Evolutionary conservation across 2,329 filamentous ascomycete species (phyloP), one percentile per base, ranked within the genome.

Genomic region (Fusarium pseudocircinatum): DNA sequence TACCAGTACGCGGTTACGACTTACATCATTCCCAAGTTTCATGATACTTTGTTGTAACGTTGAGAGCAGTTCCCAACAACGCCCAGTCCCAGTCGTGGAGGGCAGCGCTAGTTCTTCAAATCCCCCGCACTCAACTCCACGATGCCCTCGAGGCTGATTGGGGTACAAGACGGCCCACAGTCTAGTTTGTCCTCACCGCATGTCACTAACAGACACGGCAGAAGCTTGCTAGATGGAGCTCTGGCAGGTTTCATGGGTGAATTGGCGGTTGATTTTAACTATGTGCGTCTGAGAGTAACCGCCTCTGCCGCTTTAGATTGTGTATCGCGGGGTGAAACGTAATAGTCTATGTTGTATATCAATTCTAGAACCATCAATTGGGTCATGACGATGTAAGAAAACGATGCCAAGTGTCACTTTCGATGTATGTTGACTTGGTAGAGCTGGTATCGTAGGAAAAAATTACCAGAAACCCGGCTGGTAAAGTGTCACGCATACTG

Each of bases 121-220:
- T 72, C 76, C 75, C 74, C 76, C 76, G 73, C 76, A 77, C 63
- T 75, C 73, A 68, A 60, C 68, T 72, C 72, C 75, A 76, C 64
- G 75, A 74, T 72, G 53, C 56, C 62, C 32, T 68, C 58, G 46
- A 67, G 67, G 36, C 40, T 75, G 65, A 72, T 75, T 76, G 75
- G 75, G 63, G 65, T 46, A n/a, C 20, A 24, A 52, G 47, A 63
- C 63, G 60, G 37, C 30, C 67, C 67, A 63, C 49, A 56, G 24
- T 58, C 42, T 44, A 58, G 56, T 32, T 28, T 59, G 56, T 70
- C 70, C 60, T 78, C 75, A 77, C 75, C 75, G 75, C 70, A 77
- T 77, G 64, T 78, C 75, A 69, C 72, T 67, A 63, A 66, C 20
- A 50, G 42, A 32, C n/a, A 36, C 46, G 61, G 46, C 34, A 50